A percentile compares a stretch with the other conserved stretches of the same genome.
Evolutionary conservation across 768 basidiomycete species (phyloP).

Genomic region (Pilatotrama ljubarskyi): DNA sequence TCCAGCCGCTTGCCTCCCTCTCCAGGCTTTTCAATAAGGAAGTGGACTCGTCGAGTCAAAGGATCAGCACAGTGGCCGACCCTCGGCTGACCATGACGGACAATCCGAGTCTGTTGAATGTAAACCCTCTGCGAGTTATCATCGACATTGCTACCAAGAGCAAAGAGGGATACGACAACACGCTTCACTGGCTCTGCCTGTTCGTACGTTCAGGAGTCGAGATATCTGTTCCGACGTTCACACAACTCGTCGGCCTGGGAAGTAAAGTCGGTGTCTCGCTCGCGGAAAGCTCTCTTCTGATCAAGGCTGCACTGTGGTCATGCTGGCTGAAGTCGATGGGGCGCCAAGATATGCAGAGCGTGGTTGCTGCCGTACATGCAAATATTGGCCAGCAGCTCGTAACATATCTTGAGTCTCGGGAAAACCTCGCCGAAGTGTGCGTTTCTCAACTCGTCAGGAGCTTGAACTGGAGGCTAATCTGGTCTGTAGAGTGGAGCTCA

Average conservation of each 20-base stretch:
- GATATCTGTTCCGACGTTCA: conserved; percentile 53
- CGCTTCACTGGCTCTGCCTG: conserved; percentile 60
- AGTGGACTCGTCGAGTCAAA: conserved; percentile 39
- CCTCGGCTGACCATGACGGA: conserved; percentile 33
- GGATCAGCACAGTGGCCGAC: conserved; percentile 40
- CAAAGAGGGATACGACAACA: conserved; percentile 43
- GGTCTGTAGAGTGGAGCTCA: conserved; percentile 32
- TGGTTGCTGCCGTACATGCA: conserved; percentile 51
- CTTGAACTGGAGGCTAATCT: not conserved
- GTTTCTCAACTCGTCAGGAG: conserved; percentile 18
- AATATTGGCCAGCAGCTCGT: conserved; percentile 44
- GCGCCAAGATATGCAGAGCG: conserved; percentile 55
- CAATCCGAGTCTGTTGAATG: conserved; percentile 27
- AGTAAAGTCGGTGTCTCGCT: conserved; percentile 41
- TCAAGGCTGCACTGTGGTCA: conserved; percentile 55
- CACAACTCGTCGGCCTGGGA: conserved; percentile 46
- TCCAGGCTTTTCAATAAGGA: conserved; percentile 59
- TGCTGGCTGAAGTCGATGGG: conserved; percentile 62
- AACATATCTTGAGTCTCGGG: conserved; percentile 34
- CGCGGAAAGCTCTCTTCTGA: conserved; percentile 47
- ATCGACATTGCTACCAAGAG: conserved; percentile 44
- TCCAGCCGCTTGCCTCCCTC: conserved; percentile 54
- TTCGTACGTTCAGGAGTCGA: conserved; percentile 67
- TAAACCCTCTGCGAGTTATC: conserved; percentile 60
- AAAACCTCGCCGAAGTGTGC: conserved; percentile 40